Conservation (phyloP, 331 rosid species). For the Malus hybrid region DNA sequence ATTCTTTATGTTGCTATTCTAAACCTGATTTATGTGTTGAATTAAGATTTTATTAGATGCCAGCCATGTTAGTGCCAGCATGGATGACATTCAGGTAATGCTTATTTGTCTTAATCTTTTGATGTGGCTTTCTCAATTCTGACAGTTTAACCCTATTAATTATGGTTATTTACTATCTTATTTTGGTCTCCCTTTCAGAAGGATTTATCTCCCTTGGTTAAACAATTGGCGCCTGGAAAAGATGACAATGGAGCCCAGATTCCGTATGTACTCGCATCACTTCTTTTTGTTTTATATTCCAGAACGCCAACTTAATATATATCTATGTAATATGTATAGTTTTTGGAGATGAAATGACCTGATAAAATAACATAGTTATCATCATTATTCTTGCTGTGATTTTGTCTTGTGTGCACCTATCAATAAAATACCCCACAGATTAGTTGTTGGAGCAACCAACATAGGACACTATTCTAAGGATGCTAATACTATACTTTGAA, state of each 20-base stretch:
- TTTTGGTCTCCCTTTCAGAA: constrained; percentile 50
- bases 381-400: not conserved
- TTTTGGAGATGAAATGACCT: not conserved
- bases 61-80: constrained; percentile 54
- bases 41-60: constrained; percentile 67
- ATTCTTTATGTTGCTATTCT: constrained; percentile 17
- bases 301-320: not conserved
- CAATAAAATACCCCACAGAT: not conserved
- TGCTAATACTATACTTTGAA: not conserved
- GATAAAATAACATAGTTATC: not conserved
- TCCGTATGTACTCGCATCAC: constrained; percentile 53
- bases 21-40: constrained; percentile 15
- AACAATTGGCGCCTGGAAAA: constrained; percentile 62
- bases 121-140: constrained; percentile 2
- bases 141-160: not conserved
- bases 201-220: constrained; percentile 83
- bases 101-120: constrained; percentile 15
- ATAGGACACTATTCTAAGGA: not conserved
- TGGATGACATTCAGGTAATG: constrained; percentile 87
- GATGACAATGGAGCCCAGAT: constrained; percentile 63
- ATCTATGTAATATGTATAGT: not conserved
- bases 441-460: not conserved
- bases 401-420: not conserved
- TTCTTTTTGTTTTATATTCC: constrained; percentile 10
- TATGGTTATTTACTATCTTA: constrained; percentile 21